Base-by-base conservation (phyloP, 805 yeast species). In the Phaffomyces antillensis region DNA sequence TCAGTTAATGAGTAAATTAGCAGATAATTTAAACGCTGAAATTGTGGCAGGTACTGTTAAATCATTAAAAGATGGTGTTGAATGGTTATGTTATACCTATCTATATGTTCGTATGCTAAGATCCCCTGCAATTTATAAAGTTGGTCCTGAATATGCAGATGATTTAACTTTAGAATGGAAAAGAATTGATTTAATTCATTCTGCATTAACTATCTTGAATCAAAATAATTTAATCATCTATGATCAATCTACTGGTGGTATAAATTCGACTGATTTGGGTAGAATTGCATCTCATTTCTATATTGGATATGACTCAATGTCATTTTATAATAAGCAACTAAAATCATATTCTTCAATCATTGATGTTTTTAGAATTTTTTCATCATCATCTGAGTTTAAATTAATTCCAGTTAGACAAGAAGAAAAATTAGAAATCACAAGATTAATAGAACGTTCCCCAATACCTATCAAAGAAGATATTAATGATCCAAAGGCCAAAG, bases 21-120 rank as follows among this genome's bases (percentile, higher is more conserved):
- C 83, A 0, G 96, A 90, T 61, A 75, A 67, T 45, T 52, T 91
- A 37, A 91, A 91, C 65, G 97, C 98, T 0, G 98, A 91, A 58
- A 70, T 91, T 39, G 95, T 81, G 5, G 60, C 77, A 5, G 96
- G 96, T 0, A 71, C 81, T 2, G 74, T 91, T 2, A 67, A 64
- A 34, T 63, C 71, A 1, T 61, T 83, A 30, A 70, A 72, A 0
- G 91, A 86, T 34, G 96, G 85, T n/a, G 71, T 81, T 4, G 68
- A 72, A 6, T 91, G 98, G 98, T 62, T 91, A 20, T 79, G 83
- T 0, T 77, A 77, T 51, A 82, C 96, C 0, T 91, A 89, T 59
- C 67, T 90, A 40, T 86, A 73, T 60, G 80, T 88, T 5, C 69
- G 98, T 42, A 86, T 89, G 95, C 60, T 78, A 23, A 68, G 71